Evolutionary conservation across 169 alveolate genomes (phyloP), one percentile per base, ranked within the genome.

Genomic region (Besnoitia besnoiti): DNA sequence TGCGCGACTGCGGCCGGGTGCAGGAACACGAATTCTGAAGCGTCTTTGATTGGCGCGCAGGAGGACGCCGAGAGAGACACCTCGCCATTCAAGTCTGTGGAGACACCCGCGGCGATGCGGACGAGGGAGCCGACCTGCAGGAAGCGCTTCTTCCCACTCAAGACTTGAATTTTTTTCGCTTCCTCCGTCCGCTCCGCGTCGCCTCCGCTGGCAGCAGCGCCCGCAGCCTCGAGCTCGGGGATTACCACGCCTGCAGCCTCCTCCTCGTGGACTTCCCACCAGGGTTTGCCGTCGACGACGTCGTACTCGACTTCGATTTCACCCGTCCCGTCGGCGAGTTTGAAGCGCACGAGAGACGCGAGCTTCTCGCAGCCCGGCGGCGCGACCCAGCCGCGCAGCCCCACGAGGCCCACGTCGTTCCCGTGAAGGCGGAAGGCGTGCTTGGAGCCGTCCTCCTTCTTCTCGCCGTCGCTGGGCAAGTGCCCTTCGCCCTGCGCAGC

Each of bases 231-330:
- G 39, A 35, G n/a, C 59, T 77, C 87, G 10, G 49, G 49, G 59
- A 27, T 12, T 4, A 37, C 59, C 59, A 77, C 44, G n/a, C 40
- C 87, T 27, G 87, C 87, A 21, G 87, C 49, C 24, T 73, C 82
- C n/a, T 73, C 82, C 46, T 73, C 82, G 82, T 5, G 21, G 39
- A 37, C 46, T 0, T 39, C 87, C 59, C 49, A 42, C 87, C 87
- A 77, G 3, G 49, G 61, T 35, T 42, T 37, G 37, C 61, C 49
- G 50, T 77, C 59, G 44, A 77, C 59, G 24, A 77, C 27, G 40
- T 42, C 87, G 46, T 73, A 73, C 46, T 73, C 82, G 37, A 77
- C 87, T 40, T 89, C 92, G 76, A 89, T 55, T 27, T 89, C 87
- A 19, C 87, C 51, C 19, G 92, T 89, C n/a, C 73, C 47, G 42